Evolutionary conservation across 441 rosid genomes (phyloP), one percentile per base, ranked within the genome.

Genomic region (Croton laevigatus): DNA sequence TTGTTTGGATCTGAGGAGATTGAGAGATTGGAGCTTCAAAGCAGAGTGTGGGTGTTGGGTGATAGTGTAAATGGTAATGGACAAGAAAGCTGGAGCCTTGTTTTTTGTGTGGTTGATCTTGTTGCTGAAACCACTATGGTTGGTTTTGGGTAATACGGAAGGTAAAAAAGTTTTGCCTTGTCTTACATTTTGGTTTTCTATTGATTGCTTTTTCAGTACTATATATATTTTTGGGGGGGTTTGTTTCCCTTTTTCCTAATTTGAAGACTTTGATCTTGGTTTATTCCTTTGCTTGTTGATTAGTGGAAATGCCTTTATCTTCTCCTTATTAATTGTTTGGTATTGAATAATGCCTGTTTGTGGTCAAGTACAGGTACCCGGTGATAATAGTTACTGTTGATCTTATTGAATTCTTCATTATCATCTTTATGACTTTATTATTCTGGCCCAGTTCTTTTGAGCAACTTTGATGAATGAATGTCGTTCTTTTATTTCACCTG

Each of bases 1-100:
- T 80, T 79, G 73, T 77, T 86, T 89, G 96, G 97, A 94, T 94
- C 97, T 90, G 89, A 85, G 83, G 84, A 72, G 80, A 62, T 74
- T 79, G 68, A 57, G 73, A 69, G 74, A 71, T 71, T 79, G 52
- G 59, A 63, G 55, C 66, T 45, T 61, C 20, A 52, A 40, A 46
- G 40, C 62, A 73, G 69, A 42, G 52, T 72, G 55, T 59, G 34
- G 64, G 59, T 61, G 72, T 74, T 22, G 44, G 44, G 7, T 40
- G 44, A 48, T 53, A 73, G 48, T 69, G 0, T 54, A 65, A 59
- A 19, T 64, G 72, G 66, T 79, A 72, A 90, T 87, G 93, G 85
- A 73, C 81, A 77, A 48, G 38, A 80, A 51, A 80, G 71, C 40
- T 69, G 57, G 76, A 32, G 73, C 48, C 68, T 73, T 84, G 63